Percentiles rank a stretch among this genome's conserved stretches.
Conservation (phyloP, 2,329 filamentous ascomycete genomes). For the Xylogone sp. region DNA sequence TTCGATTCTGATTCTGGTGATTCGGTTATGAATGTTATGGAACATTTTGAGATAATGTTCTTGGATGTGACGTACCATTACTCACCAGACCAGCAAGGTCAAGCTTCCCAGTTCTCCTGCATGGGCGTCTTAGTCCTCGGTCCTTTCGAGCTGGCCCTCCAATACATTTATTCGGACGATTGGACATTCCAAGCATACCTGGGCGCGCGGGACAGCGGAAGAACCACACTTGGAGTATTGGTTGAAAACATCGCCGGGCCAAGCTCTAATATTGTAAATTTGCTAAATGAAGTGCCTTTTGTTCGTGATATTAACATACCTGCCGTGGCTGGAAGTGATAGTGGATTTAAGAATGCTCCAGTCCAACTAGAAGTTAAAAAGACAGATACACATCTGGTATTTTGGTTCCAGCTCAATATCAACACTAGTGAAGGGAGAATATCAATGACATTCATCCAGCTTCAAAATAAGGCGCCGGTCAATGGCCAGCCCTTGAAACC, state of each 20-base stretch:
- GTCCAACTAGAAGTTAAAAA: neutral
- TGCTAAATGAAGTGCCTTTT: neutral
- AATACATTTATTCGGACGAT: neutral
- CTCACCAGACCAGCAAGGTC: neutral
- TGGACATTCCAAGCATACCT: neutral
- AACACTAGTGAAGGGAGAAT: too few species aligned
- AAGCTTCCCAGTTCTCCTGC: conserved; percentile 1
- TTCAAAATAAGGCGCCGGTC: too few species aligned
- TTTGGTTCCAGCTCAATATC: neutral
- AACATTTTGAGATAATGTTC: too few species aligned
- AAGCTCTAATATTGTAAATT: neutral
- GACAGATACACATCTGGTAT: neutral
- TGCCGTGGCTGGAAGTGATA: neutral
- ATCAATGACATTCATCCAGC: too few species aligned
- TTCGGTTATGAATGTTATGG: too few species aligned
- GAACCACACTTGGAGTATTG: neutral
- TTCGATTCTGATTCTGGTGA: too few species aligned
- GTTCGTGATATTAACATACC: neutral
- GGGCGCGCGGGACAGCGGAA: neutral
- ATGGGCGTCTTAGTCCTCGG: conserved; percentile 1
- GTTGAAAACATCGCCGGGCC: neutral
- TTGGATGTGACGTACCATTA: too few species aligned
- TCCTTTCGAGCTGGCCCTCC: conserved; percentile 2
- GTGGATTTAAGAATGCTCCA: too few species aligned
- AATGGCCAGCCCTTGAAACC: neutral